Evolutionary conservation across 768 basidiomycete species (phyloP), one percentile per base, ranked within the genome.

Genomic region (Mycena galericulata): DNA sequence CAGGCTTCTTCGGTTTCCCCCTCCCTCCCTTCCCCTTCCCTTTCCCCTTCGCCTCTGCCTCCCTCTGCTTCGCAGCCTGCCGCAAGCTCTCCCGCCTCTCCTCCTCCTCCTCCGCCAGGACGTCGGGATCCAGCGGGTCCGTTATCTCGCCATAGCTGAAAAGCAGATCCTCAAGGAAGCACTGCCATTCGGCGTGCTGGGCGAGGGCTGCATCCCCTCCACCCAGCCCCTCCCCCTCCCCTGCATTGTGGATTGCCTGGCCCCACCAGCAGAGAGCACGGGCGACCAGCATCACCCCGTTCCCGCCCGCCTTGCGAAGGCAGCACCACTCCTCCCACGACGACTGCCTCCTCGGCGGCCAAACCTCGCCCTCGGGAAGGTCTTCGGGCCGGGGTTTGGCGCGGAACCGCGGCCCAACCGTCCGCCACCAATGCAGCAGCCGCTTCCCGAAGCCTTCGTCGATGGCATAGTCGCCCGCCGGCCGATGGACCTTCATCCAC

Each of bases 401-500:
- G 8, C 59, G 43, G 15, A 12, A 60, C 2, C 0, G 17, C 1
- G 65, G 65, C 7, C 53, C 53, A 18, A 67, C 38, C 3, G 27
- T 32, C 7, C 53, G 43, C 65, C 66, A 67, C 66, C 66, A 67
- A 0, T 6, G n/a, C 5, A 61, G 7, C 51, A 67, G 1, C 7
- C 56, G 64, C n/a, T 30, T 22, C 1, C 59, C 58, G 17, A 67
- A 61, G 1, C 2, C 18, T 29, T 46, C 9, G 12, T 24, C 12
- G 12, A 51, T 34, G 1, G n/a, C 1, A 4, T 32, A 45, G 41
- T 66, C 57, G 5, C 49, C 50, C 0, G 20, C 20, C 6, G 22
- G 41, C 7, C 51, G 18, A 24, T 61, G 65, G 26, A 47, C 30
- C 12, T 67, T 67, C 65, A 67, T 67, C 65, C 65, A 67, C 1